Conservation (phyloP, 2,329 filamentous ascomycete species). For the Sphaerostilbella broomeana region DNA sequence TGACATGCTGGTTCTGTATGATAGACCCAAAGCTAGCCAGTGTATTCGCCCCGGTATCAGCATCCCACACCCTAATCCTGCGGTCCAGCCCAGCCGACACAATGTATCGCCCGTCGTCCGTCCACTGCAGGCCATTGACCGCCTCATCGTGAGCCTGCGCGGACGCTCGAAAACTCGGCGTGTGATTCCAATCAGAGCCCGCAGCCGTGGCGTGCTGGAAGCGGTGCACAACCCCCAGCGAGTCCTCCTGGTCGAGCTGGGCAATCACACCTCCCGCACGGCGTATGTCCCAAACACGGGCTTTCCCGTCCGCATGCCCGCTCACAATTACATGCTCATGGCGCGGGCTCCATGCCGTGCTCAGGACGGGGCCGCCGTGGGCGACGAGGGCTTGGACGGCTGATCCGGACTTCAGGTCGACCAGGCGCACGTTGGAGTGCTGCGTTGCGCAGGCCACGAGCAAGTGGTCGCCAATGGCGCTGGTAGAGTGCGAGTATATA, state of each 20-base stretch:
- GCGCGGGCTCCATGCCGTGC: slow-evolving; percentile 74
- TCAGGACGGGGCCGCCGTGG: slow-evolving; percentile 60
- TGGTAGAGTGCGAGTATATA: slow-evolving; percentile 72
- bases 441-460: slow-evolving; percentile 86
- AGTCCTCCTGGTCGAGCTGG: slow-evolving; percentile 77
- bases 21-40: slow-evolving; percentile 81
- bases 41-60: slow-evolving; percentile 73
- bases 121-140: slow-evolving; percentile 82
- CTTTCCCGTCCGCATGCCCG: slow-evolving; percentile 75
- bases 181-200: slow-evolving; percentile 24
- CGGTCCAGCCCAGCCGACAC: slow-evolving; percentile 79
- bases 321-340: slow-evolving; percentile 75
- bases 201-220: slow-evolving; percentile 28
- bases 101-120: slow-evolving; percentile 67
- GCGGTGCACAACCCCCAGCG: slow-evolving; percentile 54
- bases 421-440: slow-evolving; percentile 72
- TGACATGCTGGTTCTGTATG: slow-evolving; percentile 65
- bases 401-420: slow-evolving; percentile 79
- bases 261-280: slow-evolving; percentile 70
- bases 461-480: slow-evolving; percentile 63
- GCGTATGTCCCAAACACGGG: slow-evolving; percentile 82
- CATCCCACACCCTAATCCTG: slow-evolving; percentile 81
- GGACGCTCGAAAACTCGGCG: slow-evolving; percentile 38
- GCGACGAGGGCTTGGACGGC: slow-evolving; percentile 63
- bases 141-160: slow-evolving; percentile 69